phyloP scores from a whole-genome alignment of 345 rosid genomes.

The Cochlearia excelsa region DNA sequence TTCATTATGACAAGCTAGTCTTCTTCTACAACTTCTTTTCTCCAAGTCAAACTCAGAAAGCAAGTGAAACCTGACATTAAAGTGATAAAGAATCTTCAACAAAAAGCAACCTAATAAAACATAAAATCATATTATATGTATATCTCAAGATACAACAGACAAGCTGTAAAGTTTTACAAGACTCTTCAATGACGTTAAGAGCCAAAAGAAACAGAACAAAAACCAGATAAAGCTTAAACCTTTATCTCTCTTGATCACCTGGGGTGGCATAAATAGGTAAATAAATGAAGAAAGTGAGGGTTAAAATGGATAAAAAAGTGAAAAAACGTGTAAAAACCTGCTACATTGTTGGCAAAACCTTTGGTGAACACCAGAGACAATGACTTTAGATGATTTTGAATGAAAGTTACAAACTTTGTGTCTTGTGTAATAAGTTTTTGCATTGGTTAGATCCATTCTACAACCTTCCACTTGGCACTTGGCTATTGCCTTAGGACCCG shows the following conservation, averaged over 20 bases:
- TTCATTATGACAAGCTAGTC: slow-evolving; percentile 84
- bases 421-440: slow-evolving; percentile 82
- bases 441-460: slow-evolving; percentile 85
- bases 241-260: slow-evolving; percentile 14
- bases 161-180: slow-evolving; percentile 31
- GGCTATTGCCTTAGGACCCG: slow-evolving; percentile 44
- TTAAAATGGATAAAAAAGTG: neutral
- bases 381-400: slow-evolving; percentile 70
- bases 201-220: slow-evolving; percentile 16
- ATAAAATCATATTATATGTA: neutral
- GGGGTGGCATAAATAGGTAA: slow-evolving; percentile 10
- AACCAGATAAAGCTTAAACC: slow-evolving; percentile 22
- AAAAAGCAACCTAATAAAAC: slow-evolving; percentile 19
- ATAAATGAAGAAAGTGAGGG: neutral
- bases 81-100: slow-evolving; percentile 11
- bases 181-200: slow-evolving; percentile 33
- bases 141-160: slow-evolving; percentile 15
- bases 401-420: slow-evolving; percentile 88
- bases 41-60: slow-evolving; percentile 84
- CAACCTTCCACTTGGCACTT: slow-evolving; percentile 95
- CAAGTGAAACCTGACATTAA: slow-evolving; percentile 72
- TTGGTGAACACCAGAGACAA: slow-evolving; percentile 78
- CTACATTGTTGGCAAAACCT: slow-evolving; percentile 99
- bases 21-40: slow-evolving; percentile 84
- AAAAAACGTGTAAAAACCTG: slow-evolving; percentile 48